Percentiles rank a stretch among this genome's conserved stretches.
Conservation (phyloP, 768 basidiomycete genomes). For the Galerina sulciceps region DNA sequence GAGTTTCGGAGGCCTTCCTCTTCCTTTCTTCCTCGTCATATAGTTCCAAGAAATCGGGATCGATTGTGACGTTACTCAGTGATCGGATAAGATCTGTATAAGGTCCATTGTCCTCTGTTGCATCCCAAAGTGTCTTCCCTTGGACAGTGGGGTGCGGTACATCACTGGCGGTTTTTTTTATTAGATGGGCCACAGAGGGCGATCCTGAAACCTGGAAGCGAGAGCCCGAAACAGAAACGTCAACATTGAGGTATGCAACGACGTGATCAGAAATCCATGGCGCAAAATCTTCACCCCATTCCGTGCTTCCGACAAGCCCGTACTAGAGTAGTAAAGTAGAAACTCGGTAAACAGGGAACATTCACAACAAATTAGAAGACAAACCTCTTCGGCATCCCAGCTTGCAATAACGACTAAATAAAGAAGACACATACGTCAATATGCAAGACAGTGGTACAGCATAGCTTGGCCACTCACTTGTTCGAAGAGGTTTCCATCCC, state of each 20-base stretch:
- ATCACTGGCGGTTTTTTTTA: conserved; percentile 68
- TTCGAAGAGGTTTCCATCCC: conserved; percentile 87
- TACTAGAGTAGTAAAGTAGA: conserved; percentile 36
- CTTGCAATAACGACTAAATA: conserved; percentile 62
- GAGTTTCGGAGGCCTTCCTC: conserved; percentile 37
- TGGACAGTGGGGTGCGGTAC: conserved; percentile 73
- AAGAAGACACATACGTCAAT: neutral
- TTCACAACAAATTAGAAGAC: conserved; percentile 20
- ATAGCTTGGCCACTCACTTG: conserved; percentile 30
- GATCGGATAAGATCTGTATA: conserved; percentile 39
- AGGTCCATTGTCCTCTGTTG: conserved; percentile 62
- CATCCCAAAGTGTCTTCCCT: conserved; percentile 80
- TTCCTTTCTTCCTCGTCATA: conserved; percentile 40
- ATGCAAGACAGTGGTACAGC: neutral
- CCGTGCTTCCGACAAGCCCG: conserved; percentile 84
- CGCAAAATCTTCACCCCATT: conserved; percentile 92
- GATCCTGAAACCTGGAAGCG: conserved; percentile 63
- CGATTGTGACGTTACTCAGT: conserved; percentile 32
- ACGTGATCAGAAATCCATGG: conserved; percentile 80
- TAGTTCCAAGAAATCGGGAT: conserved; percentile 44
- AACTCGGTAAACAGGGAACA: conserved; percentile 2
- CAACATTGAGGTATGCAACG: conserved; percentile 87
- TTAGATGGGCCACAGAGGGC: conserved; percentile 81
- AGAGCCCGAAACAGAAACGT: conserved; percentile 67
- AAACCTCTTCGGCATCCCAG: conserved; percentile 79